Evolutionary conservation across 805 yeast species (phyloP).

Genomic region (Saccharomyces eubayanus): DNA sequence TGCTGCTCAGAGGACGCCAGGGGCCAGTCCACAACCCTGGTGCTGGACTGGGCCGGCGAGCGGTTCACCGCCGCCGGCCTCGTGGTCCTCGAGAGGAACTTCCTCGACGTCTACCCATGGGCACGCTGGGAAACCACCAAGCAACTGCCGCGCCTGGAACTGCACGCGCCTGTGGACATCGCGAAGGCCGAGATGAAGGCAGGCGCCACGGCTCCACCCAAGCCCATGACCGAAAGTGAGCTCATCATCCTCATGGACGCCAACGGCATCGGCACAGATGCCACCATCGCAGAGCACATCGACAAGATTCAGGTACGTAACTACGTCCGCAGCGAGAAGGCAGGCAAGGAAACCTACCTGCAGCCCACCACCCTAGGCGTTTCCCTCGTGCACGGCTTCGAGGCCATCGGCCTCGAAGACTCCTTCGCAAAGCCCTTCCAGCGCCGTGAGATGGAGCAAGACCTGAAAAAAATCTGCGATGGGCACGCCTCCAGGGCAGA

Average conservation of each 20-base stretch:
- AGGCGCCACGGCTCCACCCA: conserved; percentile 78
- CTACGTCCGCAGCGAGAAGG: conserved; percentile 47
- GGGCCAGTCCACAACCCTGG: conserved; percentile 58
- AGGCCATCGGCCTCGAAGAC: conserved; percentile 61
- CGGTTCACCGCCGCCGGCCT: conserved; percentile 65
- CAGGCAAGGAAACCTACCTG: conserved; percentile 37
- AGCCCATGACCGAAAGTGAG: conserved; percentile 83
- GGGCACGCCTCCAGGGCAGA: conserved; percentile 47
- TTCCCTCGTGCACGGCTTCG: conserved; percentile 83
- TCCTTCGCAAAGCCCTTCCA: conserved; percentile 85
- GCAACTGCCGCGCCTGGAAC: conserved; percentile 53
- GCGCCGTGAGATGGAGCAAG: conserved; percentile 64
- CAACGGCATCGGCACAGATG: conserved; percentile 97
- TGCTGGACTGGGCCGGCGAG: conserved; percentile 73
- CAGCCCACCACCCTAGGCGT: conserved; percentile 79
- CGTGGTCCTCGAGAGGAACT: conserved; percentile 64
- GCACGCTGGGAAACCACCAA: conserved; percentile 65
- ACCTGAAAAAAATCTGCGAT: conserved; percentile 56
- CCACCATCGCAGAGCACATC: conserved; percentile 97
- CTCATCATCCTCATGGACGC: conserved; percentile 89
- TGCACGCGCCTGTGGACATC: conserved; percentile 52
- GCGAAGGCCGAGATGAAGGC: conserved; percentile 49
- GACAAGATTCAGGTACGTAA: conserved; percentile 64
- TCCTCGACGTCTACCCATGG: conserved; percentile 72
- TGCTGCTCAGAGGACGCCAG: conserved; percentile 87